phyloP scores from a whole-genome alignment of 768 basidiomycete species.

The Cystobasidium ongulense region DNA sequence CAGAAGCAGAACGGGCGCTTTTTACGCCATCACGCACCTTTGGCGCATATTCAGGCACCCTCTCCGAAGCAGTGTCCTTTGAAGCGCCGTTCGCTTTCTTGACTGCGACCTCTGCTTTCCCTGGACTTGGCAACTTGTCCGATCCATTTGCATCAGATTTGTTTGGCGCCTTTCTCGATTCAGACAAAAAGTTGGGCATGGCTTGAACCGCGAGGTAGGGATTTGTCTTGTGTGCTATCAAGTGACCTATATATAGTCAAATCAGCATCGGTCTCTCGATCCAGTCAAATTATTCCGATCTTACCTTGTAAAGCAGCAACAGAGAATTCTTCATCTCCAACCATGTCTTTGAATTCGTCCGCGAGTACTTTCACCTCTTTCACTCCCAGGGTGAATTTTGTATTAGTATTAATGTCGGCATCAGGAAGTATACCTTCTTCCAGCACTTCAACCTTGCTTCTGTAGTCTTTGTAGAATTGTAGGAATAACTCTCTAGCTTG shows the following conservation, averaged over 20 bases:
- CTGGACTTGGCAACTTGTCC: no score
- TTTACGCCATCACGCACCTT: no score
- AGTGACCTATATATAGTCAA: not conserved
- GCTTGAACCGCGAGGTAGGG: not conserved
- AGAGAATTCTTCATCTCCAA: slow-evolving; percentile 3
- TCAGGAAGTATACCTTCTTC: not conserved
- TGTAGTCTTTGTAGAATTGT: slow-evolving; percentile 2
- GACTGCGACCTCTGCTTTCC: no score
- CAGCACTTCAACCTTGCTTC: not conserved
- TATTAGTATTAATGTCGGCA: not conserved
- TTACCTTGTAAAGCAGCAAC: slow-evolving; percentile 11
- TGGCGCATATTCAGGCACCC: no score
- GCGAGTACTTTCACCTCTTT: not conserved
- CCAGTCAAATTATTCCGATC: not conserved
- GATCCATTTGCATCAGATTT: not conserved
- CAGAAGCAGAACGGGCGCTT: no score
- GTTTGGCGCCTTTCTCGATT: not conserved
- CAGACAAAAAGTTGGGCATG: not conserved
- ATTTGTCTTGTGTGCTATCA: not conserved
- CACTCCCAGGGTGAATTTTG: not conserved
- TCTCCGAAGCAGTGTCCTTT: no score
- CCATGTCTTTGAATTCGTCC: not conserved
- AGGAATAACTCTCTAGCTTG: slow-evolving; percentile 14
- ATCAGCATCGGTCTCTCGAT: not conserved
- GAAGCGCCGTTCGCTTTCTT: no score